phyloP scores from a whole-genome alignment of 75 land plant genomes.

The Selaginella tamariscina region DNA sequence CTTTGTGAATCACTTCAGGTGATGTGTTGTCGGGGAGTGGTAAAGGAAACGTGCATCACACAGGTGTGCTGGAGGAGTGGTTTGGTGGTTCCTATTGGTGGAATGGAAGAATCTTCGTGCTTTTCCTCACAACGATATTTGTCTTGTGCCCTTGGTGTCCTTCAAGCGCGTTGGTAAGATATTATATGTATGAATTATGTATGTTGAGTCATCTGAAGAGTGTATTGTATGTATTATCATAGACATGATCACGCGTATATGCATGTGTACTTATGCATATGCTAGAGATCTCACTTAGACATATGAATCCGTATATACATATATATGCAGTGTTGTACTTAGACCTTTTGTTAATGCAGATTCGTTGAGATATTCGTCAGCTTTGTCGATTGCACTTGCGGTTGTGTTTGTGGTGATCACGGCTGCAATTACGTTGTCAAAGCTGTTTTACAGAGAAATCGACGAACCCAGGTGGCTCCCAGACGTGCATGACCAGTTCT shows the following conservation, averaged over 20 bases:
- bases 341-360: constrained; percentile 34
- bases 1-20: constrained; percentile 27
- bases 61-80: constrained; percentile 90
- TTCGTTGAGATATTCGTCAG: constrained; percentile 77
- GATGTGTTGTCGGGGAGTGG: constrained; percentile 91
- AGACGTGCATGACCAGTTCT: constrained; percentile 33
- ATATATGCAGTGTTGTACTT: not conserved
- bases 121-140: constrained; percentile 46
- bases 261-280: not conserved
- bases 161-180: constrained; percentile 64
- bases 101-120: constrained; percentile 66
- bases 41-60: constrained; percentile 47
- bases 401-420: constrained; percentile 71
- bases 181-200: not conserved
- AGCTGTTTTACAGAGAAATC: constrained; percentile 43
- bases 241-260: too few relatives aligned
- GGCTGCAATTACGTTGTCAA: constrained; percentile 44
- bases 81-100: constrained; percentile 80
- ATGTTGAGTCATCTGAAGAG: too few relatives aligned
- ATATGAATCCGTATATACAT: not conserved
- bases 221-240: too few relatives aligned
- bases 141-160: constrained; percentile 66
- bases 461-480: constrained; percentile 50
- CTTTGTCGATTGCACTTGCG: constrained; percentile 81
- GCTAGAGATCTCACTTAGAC: not conserved